phyloP scores from a whole-genome alignment of 768 basidiomycete species.

The Tricholoma flavovirens region DNA sequence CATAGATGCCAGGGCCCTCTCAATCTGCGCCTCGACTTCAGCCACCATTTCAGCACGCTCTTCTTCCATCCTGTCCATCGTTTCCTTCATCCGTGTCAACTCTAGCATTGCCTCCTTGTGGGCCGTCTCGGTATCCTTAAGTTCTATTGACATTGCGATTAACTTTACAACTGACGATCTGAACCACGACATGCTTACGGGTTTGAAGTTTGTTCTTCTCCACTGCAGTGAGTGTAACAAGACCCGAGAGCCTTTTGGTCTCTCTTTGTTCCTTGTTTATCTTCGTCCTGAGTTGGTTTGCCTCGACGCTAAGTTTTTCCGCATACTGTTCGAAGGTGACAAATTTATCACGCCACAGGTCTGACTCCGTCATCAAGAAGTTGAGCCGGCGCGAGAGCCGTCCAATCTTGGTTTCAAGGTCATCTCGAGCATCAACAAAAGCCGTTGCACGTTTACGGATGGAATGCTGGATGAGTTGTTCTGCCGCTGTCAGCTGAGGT shows the following conservation, averaged over 20 bases:
- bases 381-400: slow-evolving; percentile 79
- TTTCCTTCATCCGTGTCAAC: slow-evolving; percentile 74
- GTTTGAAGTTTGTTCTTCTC: slow-evolving; percentile 76
- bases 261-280: slow-evolving; percentile 91
- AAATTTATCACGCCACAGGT: slow-evolving; percentile 90
- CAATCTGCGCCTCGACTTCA: slow-evolving; percentile 91
- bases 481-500: slow-evolving; percentile 70
- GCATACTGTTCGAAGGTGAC: slow-evolving; percentile 93
- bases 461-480: slow-evolving; percentile 80
- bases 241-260: slow-evolving; percentile 76
- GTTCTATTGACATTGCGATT: slow-evolving; percentile 40
- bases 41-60: slow-evolving; percentile 87
- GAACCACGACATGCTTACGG: slow-evolving; percentile 44
- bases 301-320: slow-evolving; percentile 83
- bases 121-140: slow-evolving; percentile 75
- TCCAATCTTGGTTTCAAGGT: slow-evolving; percentile 91
- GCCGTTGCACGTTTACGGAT: slow-evolving; percentile 93
- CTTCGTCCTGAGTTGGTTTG: slow-evolving; percentile 76
- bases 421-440: slow-evolving; percentile 90
- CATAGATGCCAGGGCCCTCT: slow-evolving; percentile 81
- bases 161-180: not conserved
- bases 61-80: slow-evolving; percentile 84
- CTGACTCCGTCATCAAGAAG: slow-evolving; percentile 88
- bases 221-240: slow-evolving; percentile 68
- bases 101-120: slow-evolving; percentile 79